Percentiles rank a stretch among this genome's conserved stretches.
Evolutionary conservation across 768 basidiomycete species (phyloP).

Genomic region (Amanita phalloides): DNA sequence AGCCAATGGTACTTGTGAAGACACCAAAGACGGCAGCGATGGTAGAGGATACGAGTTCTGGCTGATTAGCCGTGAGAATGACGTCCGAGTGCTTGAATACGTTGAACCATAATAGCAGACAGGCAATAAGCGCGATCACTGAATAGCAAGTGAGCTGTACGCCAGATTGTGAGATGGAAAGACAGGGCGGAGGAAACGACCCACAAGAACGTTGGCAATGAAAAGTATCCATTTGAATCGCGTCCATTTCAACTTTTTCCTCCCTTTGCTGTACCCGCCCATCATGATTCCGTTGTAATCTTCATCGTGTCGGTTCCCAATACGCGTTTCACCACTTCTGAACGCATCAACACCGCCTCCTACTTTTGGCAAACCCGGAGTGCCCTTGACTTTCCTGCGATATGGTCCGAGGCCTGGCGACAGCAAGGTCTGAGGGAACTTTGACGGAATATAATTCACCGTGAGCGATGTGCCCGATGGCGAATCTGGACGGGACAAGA

Average conservation of each 20-base stretch:
- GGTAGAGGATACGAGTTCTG: conserved; percentile 63
- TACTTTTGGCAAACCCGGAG: background rate
- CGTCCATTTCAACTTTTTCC: conserved; percentile 54
- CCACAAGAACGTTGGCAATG: conserved; percentile 43
- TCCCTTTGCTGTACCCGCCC: background rate
- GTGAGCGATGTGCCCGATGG: background rate
- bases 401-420: background rate
- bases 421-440: conserved; percentile 1
- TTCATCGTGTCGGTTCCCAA: background rate
- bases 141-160: conserved; percentile 44
- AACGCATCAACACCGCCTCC: conserved; percentile 6
- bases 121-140: conserved; percentile 46
- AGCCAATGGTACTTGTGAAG: conserved; percentile 63
- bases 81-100: conserved; percentile 59
- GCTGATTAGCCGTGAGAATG: conserved; percentile 54
- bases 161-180: background rate
- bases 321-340: conserved; percentile 1
- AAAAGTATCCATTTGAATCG: conserved; percentile 80
- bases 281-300: conserved; percentile 13
- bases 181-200: conserved; percentile 9
- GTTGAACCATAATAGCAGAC: conserved; percentile 72
- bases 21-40: conserved; percentile 49
- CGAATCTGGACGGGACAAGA: background rate
- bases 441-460: conserved; percentile 5
- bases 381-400: background rate